A percentile compares a stretch with the other conserved stretches of the same genome.
These are phyloP conservation scores for Xylaria intraflava DNA, from an alignment of 495 filamentous ascomycete species.

Conservation along the genomic window DNA sequence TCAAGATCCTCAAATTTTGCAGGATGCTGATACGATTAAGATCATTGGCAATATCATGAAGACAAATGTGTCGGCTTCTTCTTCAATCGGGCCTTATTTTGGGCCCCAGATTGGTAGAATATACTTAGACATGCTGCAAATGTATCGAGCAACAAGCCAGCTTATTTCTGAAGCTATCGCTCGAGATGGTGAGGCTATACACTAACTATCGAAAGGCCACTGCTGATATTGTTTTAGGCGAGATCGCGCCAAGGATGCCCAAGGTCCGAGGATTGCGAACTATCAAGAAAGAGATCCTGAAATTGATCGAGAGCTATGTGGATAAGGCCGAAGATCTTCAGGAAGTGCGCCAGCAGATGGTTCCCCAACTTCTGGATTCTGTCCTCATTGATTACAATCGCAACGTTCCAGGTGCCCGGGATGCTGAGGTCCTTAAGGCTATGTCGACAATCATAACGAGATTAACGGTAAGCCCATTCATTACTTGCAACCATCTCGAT, in stretches of 20 bases:
- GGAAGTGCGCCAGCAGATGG: constrained; percentile 85
- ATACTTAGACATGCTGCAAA: constrained; percentile 96
- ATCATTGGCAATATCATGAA: constrained; percentile 99
- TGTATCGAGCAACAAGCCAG: constrained; percentile 94
- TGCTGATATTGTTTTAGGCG: constrained; percentile 46
- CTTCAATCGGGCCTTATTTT: constrained; percentile 93
- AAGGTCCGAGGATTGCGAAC: constrained; percentile 90
- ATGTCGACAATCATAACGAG: constrained; percentile 97
- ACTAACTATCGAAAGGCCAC: not conserved
- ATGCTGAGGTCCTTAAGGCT: constrained; percentile 93
- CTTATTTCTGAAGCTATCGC: constrained; percentile 89
- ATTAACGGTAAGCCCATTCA: constrained; percentile 63
- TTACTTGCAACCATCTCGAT: not conserved
- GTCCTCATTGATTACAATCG: constrained; percentile 93
- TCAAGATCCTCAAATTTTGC: constrained; percentile 70
- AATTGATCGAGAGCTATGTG: constrained; percentile 95
- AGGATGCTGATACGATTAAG: constrained; percentile 92
- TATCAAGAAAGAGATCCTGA: constrained; percentile 99
- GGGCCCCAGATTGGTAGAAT: constrained; percentile 98
- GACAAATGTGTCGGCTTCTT: constrained; percentile 95
- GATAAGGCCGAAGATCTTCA: constrained; percentile 95
- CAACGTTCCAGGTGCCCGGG: constrained; percentile 91
- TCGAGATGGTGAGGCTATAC: constrained; percentile 60
- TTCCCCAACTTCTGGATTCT: constrained; percentile 93
- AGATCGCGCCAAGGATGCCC: constrained; percentile 95